Base-by-base conservation (phyloP, 2,329 filamentous ascomycete genomes). In the Exophiala calicioides region DNA sequence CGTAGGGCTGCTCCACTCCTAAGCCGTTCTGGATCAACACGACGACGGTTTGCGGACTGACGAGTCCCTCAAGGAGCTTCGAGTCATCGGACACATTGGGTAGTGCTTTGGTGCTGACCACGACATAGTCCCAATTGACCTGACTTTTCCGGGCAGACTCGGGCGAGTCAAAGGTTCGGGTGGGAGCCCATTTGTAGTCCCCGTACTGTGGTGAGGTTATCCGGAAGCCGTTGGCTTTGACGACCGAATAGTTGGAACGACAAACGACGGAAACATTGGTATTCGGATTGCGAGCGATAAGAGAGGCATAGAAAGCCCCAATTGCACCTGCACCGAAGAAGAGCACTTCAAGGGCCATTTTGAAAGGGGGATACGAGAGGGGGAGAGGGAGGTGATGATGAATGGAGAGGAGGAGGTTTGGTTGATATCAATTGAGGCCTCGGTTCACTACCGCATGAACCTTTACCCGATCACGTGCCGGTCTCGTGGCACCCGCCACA, bases 1-100 rank as follows among this genome's bases (percentile, higher is more conserved):
- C 68, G 65, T 86, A 87, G 4, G 83, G 82, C 9, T 75, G 76
- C 62, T 87, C 84, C 13, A 86, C 81, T n/a, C 82, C 83, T 13
- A 86, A 72, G 16, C 84, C 84, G 61, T 86, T 86, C 64, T 86
- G 84, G 53, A 86, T 83, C 40, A 86, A 72, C 10, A 86, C 80
- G 52, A 87, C 79, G 34, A 75, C 76, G 1, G 81, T 79, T 26
- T 64, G 61, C 2, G 72, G 63, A 0, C 70, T 66, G 12, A 87
- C 77, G 3, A 86, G 69, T 1, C 81, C 80, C 29, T 79, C 76
- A 37, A 86, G 75, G 43, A 82, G 74, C 18, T 69, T 72, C 2
- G 81, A 78, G 59, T 85, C 83, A 53, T 77, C 73, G 60, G 81
- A 79, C 16, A 79, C 74, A 62, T 86, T 82, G 0, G 84, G 83